These are phyloP conservation scores for Calocera cornea DNA, from an alignment of 768 basidiomycete genomes.

Conservation along the genomic window DNA sequence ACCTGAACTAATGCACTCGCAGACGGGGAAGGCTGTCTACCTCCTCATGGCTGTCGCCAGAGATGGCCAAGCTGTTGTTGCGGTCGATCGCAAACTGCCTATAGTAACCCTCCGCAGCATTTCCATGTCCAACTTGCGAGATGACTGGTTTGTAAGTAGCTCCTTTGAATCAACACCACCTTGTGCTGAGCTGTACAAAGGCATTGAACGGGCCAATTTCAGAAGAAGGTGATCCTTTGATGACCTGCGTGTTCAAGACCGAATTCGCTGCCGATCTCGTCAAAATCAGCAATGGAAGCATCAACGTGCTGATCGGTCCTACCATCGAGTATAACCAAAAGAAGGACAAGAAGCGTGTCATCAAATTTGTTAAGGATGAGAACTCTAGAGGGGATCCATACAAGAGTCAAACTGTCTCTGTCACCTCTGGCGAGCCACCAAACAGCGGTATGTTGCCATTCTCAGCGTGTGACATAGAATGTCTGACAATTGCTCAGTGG, in stretches of 20 bases:
- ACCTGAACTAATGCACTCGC: not conserved
- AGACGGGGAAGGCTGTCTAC: slow-evolving; percentile 80
- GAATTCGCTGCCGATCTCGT: slow-evolving; percentile 75
- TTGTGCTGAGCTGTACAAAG: slow-evolving; percentile 28
- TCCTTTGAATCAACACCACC: not conserved
- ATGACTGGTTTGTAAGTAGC: slow-evolving; percentile 79
- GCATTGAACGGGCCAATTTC: slow-evolving; percentile 60
- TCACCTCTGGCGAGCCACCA: slow-evolving; percentile 76
- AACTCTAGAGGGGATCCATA: slow-evolving; percentile 65
- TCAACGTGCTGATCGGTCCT: slow-evolving; percentile 59
- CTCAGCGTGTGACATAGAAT: slow-evolving; percentile 13
- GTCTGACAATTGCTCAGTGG: slow-evolving; percentile 26
- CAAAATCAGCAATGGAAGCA: slow-evolving; percentile 62
- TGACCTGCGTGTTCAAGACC: slow-evolving; percentile 90
- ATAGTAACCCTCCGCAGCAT: slow-evolving; percentile 78
- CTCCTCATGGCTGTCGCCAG: slow-evolving; percentile 45
- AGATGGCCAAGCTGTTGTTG: slow-evolving; percentile 44
- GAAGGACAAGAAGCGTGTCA: slow-evolving; percentile 82
- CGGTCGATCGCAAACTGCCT: slow-evolving; percentile 77
- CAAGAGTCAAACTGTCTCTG: slow-evolving; percentile 84
- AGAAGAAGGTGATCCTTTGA: slow-evolving; percentile 89
- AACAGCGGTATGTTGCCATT: slow-evolving; percentile 31
- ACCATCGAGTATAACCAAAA: slow-evolving; percentile 90
- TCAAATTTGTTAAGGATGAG: slow-evolving; percentile 85
- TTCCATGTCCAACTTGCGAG: slow-evolving; percentile 73